Percentiles rank a stretch among this genome's conserved stretches.
These are phyloP conservation scores for Lipomyces yamanashiensis DNA, from an alignment of 805 yeast genomes.

Conservation along the genomic window DNA sequence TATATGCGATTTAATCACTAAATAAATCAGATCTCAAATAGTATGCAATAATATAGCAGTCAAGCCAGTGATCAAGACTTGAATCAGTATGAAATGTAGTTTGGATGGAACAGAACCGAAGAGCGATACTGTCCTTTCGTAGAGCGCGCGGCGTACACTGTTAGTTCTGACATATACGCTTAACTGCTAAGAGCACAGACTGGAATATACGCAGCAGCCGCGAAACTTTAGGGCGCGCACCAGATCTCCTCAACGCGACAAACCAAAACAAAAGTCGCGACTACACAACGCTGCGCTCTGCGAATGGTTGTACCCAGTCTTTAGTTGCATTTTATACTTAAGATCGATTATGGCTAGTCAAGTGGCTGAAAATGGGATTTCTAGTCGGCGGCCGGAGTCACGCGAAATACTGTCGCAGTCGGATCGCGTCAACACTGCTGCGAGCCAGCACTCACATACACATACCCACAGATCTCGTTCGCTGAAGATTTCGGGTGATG, in stretches of 20 bases:
- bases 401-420: constrained; percentile 28
- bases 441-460: constrained; percentile 5
- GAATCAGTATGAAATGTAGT: not conserved
- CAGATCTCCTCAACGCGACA: not conserved
- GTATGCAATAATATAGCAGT: not conserved
- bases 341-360: not conserved
- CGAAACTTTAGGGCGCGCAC: constrained; percentile 17
- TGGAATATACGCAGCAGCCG: constrained; percentile 12
- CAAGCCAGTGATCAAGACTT: not conserved
- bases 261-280: constrained; percentile 2
- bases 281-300: not conserved
- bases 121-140: not conserved
- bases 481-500: not conserved
- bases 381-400: constrained; percentile 5
- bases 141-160: constrained; percentile 15
- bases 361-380: constrained; percentile 7
- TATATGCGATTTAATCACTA: not conserved
- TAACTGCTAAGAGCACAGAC: not conserved
- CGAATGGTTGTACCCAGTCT: not conserved
- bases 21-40: not conserved
- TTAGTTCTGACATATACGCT: constrained; percentile 13
- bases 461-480: constrained; percentile 16
- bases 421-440: constrained; percentile 26
- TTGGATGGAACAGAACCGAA: constrained; percentile 15
- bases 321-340: not conserved